Conservation (phyloP, 2,329 filamentous ascomycete genomes). For the Diplodia mutila region DNA sequence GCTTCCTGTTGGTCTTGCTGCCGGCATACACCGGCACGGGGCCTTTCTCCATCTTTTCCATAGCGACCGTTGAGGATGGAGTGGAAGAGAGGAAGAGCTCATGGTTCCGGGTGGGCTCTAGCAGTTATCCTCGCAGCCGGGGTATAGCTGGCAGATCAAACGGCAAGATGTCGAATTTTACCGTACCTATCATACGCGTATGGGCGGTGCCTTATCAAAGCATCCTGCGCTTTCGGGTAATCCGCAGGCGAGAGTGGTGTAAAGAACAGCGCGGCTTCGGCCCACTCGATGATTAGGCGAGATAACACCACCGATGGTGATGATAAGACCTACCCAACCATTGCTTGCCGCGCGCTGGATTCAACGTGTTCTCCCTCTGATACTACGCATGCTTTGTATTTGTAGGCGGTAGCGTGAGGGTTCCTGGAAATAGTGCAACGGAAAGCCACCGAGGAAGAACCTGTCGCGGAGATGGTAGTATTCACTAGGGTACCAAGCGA, state of each 20-base stretch:
- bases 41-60: slow-evolving; percentile 14
- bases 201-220: slow-evolving; percentile 10
- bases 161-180: slow-evolving; percentile 2
- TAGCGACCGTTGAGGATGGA: neutral
- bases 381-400: neutral
- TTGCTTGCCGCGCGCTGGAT: neutral
- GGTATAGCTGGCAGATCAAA: neutral
- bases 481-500: too few relatives aligned
- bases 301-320: neutral
- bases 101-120: neutral
- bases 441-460: neutral
- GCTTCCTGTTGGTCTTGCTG: neutral
- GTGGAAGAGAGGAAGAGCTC: neutral
- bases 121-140: neutral
- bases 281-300: slow-evolving; percentile 1
- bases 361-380: neutral
- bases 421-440: neutral
- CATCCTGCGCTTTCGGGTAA: slow-evolving; percentile 4
- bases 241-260: slow-evolving; percentile 5
- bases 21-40: neutral
- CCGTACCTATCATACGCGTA: slow-evolving; percentile 18
- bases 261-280: slow-evolving; percentile 11
- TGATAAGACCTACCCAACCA: slow-evolving; percentile 10
- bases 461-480: neutral
- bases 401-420: neutral